Evolutionary conservation across 1,284 basidiomycete species (phyloP).

Genomic region (Agaricales sp.): DNA sequence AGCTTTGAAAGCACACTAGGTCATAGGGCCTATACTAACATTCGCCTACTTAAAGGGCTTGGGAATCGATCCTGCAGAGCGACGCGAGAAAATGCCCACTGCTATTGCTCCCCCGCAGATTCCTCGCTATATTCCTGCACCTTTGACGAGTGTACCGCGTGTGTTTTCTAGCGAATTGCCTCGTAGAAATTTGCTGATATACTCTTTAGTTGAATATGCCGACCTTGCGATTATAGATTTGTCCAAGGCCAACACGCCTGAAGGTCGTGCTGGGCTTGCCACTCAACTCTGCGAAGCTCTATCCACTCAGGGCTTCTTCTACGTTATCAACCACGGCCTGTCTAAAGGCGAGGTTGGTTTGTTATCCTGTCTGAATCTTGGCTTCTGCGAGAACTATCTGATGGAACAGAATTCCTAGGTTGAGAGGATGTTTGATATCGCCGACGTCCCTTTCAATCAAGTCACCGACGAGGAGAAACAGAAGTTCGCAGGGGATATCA

Average conservation of each 20-base stretch:
- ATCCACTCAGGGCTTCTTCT: conserved; percentile 52
- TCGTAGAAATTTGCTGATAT: too few relatives aligned
- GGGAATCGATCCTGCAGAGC: too few relatives aligned
- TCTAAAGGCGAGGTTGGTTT: neutral
- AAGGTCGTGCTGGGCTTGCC: conserved; percentile 37
- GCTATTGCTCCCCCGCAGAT: too few relatives aligned
- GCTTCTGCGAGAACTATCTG: neutral
- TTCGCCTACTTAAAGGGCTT: too few relatives aligned
- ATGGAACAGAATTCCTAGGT: conserved; percentile 20
- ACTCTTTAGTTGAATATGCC: conserved; percentile 67
- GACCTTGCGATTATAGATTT: conserved; percentile 58
- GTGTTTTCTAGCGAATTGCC: too few relatives aligned
- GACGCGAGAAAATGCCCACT: too few relatives aligned
- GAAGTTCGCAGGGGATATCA: conserved; percentile 35
- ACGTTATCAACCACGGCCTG: conserved; percentile 45
- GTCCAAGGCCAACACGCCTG: conserved; percentile 33
- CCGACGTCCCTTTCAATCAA: conserved; percentile 45
- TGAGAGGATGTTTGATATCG: conserved; percentile 52
- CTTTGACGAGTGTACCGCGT: too few relatives aligned
- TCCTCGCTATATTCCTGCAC: too few relatives aligned
- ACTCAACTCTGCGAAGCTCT: conserved; percentile 45
- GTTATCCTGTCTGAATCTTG: neutral
- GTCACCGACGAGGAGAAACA: conserved; percentile 49
- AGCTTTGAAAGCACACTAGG: too few relatives aligned
- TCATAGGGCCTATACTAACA: too few relatives aligned